Conservation (phyloP, 306 rosid genomes). For the Albizia julibrissin region DNA sequence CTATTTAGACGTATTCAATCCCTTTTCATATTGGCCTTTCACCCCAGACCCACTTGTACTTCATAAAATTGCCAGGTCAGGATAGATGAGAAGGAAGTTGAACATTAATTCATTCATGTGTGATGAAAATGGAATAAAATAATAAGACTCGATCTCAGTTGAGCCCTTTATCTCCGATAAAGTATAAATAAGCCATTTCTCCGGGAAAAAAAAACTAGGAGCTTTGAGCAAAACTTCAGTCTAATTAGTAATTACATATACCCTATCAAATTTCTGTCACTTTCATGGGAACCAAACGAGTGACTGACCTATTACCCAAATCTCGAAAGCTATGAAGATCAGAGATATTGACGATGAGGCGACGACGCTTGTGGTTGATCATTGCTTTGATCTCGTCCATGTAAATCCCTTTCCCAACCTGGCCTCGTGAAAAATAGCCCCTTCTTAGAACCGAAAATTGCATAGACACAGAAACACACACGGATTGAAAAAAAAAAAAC, state of each 20-base stretch:
- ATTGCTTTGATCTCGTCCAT: constrained; percentile 81
- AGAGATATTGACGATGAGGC: constrained; percentile 85
- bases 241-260: background rate
- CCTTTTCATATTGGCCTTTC: background rate
- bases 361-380: constrained; percentile 84
- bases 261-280: background rate
- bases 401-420: constrained; percentile 68
- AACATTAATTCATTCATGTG: too few relatives aligned
- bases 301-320: constrained; percentile 70
- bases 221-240: background rate
- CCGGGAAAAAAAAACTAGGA: too few relatives aligned
- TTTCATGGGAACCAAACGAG: background rate
- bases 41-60: background rate
- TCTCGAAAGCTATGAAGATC: constrained; percentile 90
- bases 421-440: background rate
- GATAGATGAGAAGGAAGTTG: background rate
- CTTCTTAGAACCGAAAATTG: background rate
- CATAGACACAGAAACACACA: background rate
- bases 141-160: background rate
- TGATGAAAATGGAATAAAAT: background rate
- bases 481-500: background rate
- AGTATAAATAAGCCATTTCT: background rate
- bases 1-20: background rate
- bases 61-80: constrained; percentile 2
- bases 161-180: background rate